A percentile compares a stretch with the other conserved stretches of the same genome.
phyloP scores from a whole-genome alignment of 805 yeast genomes.

The Pichia californica region DNA sequence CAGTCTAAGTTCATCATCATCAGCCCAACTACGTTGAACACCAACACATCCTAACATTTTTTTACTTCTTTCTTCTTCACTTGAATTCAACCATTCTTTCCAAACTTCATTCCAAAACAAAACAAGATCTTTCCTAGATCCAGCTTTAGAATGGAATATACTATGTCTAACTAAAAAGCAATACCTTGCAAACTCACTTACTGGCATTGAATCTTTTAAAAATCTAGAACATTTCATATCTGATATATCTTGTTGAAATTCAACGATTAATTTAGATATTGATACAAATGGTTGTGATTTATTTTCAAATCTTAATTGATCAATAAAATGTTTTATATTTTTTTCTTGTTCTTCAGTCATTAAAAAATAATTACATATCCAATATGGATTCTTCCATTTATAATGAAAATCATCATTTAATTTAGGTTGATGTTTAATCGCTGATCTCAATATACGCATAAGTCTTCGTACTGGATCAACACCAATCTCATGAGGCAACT shows the following conservation, averaged over 20 bases:
- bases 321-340: conserved; percentile 6
- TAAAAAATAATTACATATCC: conserved; percentile 15
- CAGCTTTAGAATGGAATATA: conserved; percentile 16
- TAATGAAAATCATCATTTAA: not conserved
- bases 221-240: conserved; percentile 12
- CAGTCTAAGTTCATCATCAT: conserved; percentile 20
- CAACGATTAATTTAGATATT: conserved; percentile 7
- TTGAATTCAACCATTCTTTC: conserved; percentile 18
- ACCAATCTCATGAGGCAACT: conserved; percentile 20
- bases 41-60: conserved; percentile 11
- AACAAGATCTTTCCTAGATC: conserved; percentile 17
- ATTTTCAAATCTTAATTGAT: conserved; percentile 1
- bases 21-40: conserved; percentile 20
- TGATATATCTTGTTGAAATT: conserved; percentile 4
- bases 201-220: conserved; percentile 19
- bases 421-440: conserved; percentile 13
- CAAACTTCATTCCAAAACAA: conserved; percentile 24
- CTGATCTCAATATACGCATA: conserved; percentile 12
- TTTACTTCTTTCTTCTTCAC: conserved; percentile 14
- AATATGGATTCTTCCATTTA: not conserved
- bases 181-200: conserved; percentile 26
- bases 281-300: conserved; percentile 10
- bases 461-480: conserved; percentile 19
- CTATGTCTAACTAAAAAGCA: conserved; percentile 17
- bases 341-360: conserved; percentile 9